phyloP scores from a whole-genome alignment of 2,329 filamentous ascomycete species.

The Sclerotinia borealis region DNA sequence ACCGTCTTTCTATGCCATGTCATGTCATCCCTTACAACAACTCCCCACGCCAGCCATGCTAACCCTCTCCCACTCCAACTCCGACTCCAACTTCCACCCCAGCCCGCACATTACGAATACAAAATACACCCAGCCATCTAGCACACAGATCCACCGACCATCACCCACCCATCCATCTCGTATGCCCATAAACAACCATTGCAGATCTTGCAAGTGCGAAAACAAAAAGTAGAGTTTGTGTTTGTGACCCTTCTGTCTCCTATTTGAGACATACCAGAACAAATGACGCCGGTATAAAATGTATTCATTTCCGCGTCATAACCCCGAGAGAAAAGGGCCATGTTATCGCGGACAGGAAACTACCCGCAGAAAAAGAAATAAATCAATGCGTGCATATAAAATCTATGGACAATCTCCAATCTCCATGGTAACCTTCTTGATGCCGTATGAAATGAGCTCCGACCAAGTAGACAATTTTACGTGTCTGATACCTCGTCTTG shows the following conservation, averaged over 20 bases:
- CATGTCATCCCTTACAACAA: not conserved
- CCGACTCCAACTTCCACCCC: not conserved
- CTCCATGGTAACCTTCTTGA: not conserved
- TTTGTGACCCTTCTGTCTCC: not conserved
- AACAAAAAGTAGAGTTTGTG: not conserved
- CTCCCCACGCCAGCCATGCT: not conserved
- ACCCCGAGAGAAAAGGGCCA: not conserved
- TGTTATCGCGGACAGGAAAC: not conserved
- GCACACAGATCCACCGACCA: not conserved
- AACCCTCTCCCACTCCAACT: not conserved
- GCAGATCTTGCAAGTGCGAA: not conserved
- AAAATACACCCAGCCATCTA: not conserved
- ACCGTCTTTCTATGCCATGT: not conserved
- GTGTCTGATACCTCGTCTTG: not conserved
- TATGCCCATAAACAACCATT: not conserved
- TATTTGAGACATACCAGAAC: not conserved
- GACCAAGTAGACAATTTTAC: not conserved
- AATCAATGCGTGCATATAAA: not conserved
- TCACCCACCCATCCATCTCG: not conserved
- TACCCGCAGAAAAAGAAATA: not conserved
- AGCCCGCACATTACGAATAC: not conserved
- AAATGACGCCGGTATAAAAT: conserved; percentile 5
- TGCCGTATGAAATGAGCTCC: not conserved
- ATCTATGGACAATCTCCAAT: not conserved
- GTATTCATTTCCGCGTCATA: conserved; percentile 2